A percentile compares a stretch with the other conserved stretches of the same genome.
Evolutionary conservation across 331 rosid species (phyloP).

Genomic region (Telfairia occidentalis): DNA sequence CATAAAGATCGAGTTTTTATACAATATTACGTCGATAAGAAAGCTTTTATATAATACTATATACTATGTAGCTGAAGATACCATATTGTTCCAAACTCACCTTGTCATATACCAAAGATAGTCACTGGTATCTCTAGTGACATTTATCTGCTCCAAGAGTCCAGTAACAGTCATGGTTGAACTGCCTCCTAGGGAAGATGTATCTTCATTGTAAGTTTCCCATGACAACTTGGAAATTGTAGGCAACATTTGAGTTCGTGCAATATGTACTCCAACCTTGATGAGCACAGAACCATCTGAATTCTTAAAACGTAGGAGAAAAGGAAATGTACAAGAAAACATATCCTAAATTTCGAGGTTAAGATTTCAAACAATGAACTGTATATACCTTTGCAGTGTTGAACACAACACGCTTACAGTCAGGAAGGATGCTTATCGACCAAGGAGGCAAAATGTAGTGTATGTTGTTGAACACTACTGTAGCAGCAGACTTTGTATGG

Average conservation of each 20-base stretch:
- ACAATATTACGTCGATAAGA: neutral
- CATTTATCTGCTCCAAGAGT: slow-evolving; percentile 78
- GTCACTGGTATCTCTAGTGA: slow-evolving; percentile 82
- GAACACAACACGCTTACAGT: slow-evolving; percentile 53
- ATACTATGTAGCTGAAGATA: neutral
- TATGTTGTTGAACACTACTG: slow-evolving; percentile 52
- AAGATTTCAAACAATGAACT: neutral
- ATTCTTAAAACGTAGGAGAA: neutral
- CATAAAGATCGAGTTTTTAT: neutral
- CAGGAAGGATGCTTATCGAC: slow-evolving; percentile 95
- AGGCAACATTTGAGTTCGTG: slow-evolving; percentile 53
- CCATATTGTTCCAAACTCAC: slow-evolving; percentile 26
- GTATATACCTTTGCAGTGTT: slow-evolving; percentile 70
- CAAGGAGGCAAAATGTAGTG: slow-evolving; percentile 80
- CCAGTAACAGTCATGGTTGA: slow-evolving; percentile 48
- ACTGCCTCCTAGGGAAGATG: slow-evolving; percentile 50
- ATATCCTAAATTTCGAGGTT: neutral
- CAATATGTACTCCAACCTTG: slow-evolving; percentile 64
- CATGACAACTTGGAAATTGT: slow-evolving; percentile 43
- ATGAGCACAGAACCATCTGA: slow-evolving; percentile 13
- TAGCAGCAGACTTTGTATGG: slow-evolving; percentile 38
- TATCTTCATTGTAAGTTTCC: slow-evolving; percentile 78
- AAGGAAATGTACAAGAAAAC: neutral
- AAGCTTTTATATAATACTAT: neutral
- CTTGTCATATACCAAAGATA: slow-evolving; percentile 92